A percentile compares a stretch with the other conserved stretches of the same genome.
Evolutionary conservation across 2,329 filamentous ascomycete genomes (phyloP).

Genomic region (Phialocephala subalpina): DNA sequence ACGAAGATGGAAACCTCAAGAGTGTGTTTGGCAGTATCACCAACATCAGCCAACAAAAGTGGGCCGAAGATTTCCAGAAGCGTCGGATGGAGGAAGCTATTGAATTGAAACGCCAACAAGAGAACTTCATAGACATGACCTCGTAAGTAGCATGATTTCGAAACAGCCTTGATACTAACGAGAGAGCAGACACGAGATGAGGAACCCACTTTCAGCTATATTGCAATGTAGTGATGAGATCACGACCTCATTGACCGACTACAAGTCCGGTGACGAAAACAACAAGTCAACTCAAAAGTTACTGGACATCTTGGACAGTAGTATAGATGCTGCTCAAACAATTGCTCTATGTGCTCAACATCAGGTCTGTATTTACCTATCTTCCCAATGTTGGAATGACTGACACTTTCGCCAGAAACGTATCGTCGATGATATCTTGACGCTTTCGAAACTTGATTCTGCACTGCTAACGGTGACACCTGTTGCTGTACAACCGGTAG

Average conservation of each 20-base stretch:
- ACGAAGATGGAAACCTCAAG: constrained; percentile 69
- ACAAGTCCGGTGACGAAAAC: constrained; percentile 28
- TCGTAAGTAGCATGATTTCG: too few relatives aligned
- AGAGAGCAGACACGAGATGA: constrained; percentile 68
- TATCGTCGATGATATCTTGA: constrained; percentile 73
- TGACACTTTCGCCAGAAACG: constrained; percentile 62
- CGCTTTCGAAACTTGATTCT: constrained; percentile 74
- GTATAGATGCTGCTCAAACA: constrained; percentile 80
- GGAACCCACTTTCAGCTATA: constrained; percentile 78
- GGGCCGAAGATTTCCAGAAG: constrained; percentile 82
- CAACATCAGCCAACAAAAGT: constrained; percentile 86
- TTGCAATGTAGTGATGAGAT: constrained; percentile 82
- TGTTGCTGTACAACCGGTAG: constrained; percentile 68
- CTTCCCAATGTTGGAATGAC: background rate
- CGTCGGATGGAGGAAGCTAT: constrained; percentile 81
- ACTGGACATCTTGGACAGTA: constrained; percentile 59
- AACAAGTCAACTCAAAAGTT: constrained; percentile 47
- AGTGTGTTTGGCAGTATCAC: constrained; percentile 83
- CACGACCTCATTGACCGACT: constrained; percentile 48
- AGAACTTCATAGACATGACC: constrained; percentile 78
- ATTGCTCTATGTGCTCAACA: constrained; percentile 80
- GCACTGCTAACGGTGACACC: constrained; percentile 75
- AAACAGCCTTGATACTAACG: constrained; percentile 19
- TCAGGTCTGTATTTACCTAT: constrained; percentile 45
- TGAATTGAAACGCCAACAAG: constrained; percentile 77